Conservation (phyloP, 2,329 filamentous ascomycete species). For the Cryoendolithus antarcticus region DNA sequence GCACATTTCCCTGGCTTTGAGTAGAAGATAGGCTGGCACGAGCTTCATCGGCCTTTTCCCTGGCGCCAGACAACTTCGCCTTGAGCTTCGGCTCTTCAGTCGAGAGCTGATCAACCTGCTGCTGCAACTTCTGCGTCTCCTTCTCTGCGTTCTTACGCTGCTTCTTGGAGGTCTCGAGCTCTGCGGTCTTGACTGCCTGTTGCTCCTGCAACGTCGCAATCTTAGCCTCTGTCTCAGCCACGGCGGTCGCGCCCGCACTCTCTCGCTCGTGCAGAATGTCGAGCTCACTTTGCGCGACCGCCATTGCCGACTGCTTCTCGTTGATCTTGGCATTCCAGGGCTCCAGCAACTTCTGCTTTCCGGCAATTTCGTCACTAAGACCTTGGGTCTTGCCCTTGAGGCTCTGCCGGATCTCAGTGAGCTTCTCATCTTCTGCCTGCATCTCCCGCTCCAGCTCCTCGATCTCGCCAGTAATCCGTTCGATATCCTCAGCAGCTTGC, state of each 20-base stretch:
- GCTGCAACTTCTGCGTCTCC: constrained; percentile 58
- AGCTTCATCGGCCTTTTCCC: constrained; percentile 93
- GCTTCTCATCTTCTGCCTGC: constrained; percentile 66
- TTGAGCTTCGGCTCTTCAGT: constrained; percentile 72
- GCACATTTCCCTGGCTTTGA: constrained; percentile 84
- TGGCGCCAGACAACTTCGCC: constrained; percentile 71
- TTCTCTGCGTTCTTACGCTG: constrained; percentile 62
- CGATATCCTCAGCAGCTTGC: constrained; percentile 66
- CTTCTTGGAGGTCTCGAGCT: constrained; percentile 63
- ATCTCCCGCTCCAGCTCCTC: constrained; percentile 63
- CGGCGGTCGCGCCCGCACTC: constrained; percentile 70
- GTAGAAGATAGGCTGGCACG: constrained; percentile 78
- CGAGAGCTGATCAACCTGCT: constrained; percentile 59
- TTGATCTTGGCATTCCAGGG: constrained; percentile 97
- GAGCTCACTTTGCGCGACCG: constrained; percentile 87
- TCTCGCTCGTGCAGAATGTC: constrained; percentile 83
- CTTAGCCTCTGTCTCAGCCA: constrained; percentile 74
- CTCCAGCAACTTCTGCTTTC: constrained; percentile 86
- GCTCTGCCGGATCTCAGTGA: constrained; percentile 69
- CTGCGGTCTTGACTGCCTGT: constrained; percentile 56
- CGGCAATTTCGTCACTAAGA: constrained; percentile 82
- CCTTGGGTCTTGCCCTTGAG: constrained; percentile 93
- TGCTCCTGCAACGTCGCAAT: constrained; percentile 59
- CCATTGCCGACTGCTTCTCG: constrained; percentile 85
- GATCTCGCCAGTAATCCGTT: constrained; percentile 63